These are phyloP conservation scores for Vicia faba DNA, from an alignment of 306 rosid species.

Conservation along the genomic window DNA sequence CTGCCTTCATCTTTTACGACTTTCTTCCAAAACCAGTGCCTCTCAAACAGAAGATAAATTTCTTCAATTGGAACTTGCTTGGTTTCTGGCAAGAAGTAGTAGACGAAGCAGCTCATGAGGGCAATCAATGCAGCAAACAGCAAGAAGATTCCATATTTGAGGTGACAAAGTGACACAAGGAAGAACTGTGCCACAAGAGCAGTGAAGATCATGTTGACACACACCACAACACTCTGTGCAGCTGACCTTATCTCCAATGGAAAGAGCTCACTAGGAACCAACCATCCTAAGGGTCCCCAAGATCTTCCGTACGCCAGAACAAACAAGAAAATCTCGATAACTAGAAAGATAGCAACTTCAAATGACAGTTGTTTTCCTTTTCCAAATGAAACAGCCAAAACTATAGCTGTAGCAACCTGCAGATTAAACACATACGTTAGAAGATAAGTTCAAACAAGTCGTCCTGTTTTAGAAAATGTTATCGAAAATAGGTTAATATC, in stretches of 20 bases:
- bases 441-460: background rate
- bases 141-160: slow-evolving; percentile 73
- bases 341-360: slow-evolving; percentile 59
- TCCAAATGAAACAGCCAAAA: slow-evolving; percentile 62
- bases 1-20: slow-evolving; percentile 15
- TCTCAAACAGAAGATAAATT: slow-evolving; percentile 66
- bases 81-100: slow-evolving; percentile 74
- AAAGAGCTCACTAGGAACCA: slow-evolving; percentile 84
- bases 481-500: background rate
- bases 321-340: slow-evolving; percentile 59
- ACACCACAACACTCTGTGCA: slow-evolving; percentile 76
- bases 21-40: slow-evolving; percentile 75
- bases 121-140: slow-evolving; percentile 56
- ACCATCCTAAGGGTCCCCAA: slow-evolving; percentile 85
- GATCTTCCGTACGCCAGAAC: slow-evolving; percentile 90
- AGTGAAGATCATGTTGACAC: slow-evolving; percentile 80
- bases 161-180: slow-evolving; percentile 66
- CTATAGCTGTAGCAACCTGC: slow-evolving; percentile 64
- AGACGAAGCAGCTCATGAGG: slow-evolving; percentile 64
- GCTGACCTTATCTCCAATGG: slow-evolving; percentile 85
- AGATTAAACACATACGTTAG: background rate
- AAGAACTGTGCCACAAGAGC: slow-evolving; percentile 79
- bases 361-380: slow-evolving; percentile 46
- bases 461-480: background rate
- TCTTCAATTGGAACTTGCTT: slow-evolving; percentile 89